Conservation (phyloP, 2,329 filamentous ascomycete species). For the Coniochaeta sp. region DNA sequence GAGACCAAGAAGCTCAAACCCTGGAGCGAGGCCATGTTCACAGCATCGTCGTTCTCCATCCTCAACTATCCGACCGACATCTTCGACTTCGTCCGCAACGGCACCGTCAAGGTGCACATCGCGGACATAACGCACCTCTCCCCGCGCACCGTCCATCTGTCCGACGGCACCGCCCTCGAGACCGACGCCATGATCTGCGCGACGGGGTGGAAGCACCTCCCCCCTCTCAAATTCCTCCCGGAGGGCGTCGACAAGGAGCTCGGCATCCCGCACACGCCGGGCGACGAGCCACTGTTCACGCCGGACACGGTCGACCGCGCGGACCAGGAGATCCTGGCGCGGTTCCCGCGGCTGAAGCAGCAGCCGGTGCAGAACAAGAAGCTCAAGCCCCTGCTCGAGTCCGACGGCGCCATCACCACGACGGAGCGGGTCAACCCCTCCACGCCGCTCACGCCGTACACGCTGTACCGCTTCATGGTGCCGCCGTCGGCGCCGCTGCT, state of each 20-base stretch:
- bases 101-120: conserved; percentile 42
- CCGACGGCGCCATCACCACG: conserved; percentile 28
- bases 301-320: conserved; percentile 31
- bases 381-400: conserved; percentile 32
- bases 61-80: conserved; percentile 53
- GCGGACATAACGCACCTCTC: conserved; percentile 41
- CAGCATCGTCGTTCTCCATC: conserved; percentile 48
- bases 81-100: conserved; percentile 46
- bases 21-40: conserved; percentile 43
- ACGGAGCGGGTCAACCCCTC: conserved; percentile 18
- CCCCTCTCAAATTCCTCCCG: conserved; percentile 45
- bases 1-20: conserved; percentile 47
- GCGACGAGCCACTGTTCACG: conserved; percentile 22
- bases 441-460: conserved; percentile 27
- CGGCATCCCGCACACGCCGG: conserved; percentile 36
- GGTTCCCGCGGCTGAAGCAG: conserved; percentile 43
- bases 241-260: conserved; percentile 36
- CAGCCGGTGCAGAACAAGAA: conserved; percentile 42
- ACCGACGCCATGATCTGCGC: conserved; percentile 47
- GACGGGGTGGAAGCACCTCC: conserved; percentile 51
- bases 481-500: conserved; percentile 31
- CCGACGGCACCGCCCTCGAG: conserved; percentile 36
- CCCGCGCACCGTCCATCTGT: conserved; percentile 39
- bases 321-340: conserved; percentile 44
- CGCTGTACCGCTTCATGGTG: conserved; percentile 39